Evolutionary conservation across 805 yeast genomes (phyloP).

Genomic region (Metschnikowia picachoensis): DNA sequence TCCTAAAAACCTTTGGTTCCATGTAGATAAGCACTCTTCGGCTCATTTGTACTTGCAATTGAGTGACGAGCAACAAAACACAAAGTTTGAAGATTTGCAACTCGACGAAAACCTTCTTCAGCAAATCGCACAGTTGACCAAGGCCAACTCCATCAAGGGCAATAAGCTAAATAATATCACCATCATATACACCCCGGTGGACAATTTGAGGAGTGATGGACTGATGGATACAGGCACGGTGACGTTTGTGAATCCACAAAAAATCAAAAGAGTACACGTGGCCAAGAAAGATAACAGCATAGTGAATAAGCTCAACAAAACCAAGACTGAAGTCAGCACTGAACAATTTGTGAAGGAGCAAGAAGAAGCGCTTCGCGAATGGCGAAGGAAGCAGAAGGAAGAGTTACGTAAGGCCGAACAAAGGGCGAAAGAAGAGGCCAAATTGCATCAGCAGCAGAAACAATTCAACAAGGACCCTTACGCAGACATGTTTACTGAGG

Average conservation of each 20-base stretch:
- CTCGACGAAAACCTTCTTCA: slow-evolving; percentile 44
- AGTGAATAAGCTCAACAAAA: slow-evolving; percentile 60
- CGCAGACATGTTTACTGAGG: slow-evolving; percentile 48
- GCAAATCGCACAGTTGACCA: slow-evolving; percentile 64
- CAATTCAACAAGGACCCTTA: slow-evolving; percentile 30
- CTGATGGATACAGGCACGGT: slow-evolving; percentile 80
- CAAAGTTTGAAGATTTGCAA: slow-evolving; percentile 33
- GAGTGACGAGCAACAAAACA: slow-evolving; percentile 44
- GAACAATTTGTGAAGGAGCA: slow-evolving; percentile 40
- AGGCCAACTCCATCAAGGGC: slow-evolving; percentile 74
- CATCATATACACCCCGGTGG: slow-evolving; percentile 71
- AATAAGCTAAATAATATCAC: slow-evolving; percentile 65
- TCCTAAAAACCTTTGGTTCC: slow-evolving; percentile 74
- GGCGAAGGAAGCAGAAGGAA: slow-evolving; percentile 39
- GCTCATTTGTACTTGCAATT: slow-evolving; percentile 73
- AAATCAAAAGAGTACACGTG: slow-evolving; percentile 51
- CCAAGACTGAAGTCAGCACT: slow-evolving; percentile 53
- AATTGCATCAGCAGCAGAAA: slow-evolving; percentile 37
- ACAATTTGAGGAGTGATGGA: slow-evolving; percentile 60
- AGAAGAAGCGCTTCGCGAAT: slow-evolving; percentile 25
- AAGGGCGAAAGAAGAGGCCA: slow-evolving; percentile 31
- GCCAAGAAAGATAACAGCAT: slow-evolving; percentile 55
- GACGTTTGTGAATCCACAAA: slow-evolving; percentile 57
- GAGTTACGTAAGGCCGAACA: slow-evolving; percentile 29
- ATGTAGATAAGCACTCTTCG: slow-evolving; percentile 70